A percentile compares a stretch with the other conserved stretches of the same genome.
These are phyloP conservation scores for Aspergillus floridensis DNA, from an alignment of 2,329 filamentous ascomycete species.

Conservation along the genomic window DNA sequence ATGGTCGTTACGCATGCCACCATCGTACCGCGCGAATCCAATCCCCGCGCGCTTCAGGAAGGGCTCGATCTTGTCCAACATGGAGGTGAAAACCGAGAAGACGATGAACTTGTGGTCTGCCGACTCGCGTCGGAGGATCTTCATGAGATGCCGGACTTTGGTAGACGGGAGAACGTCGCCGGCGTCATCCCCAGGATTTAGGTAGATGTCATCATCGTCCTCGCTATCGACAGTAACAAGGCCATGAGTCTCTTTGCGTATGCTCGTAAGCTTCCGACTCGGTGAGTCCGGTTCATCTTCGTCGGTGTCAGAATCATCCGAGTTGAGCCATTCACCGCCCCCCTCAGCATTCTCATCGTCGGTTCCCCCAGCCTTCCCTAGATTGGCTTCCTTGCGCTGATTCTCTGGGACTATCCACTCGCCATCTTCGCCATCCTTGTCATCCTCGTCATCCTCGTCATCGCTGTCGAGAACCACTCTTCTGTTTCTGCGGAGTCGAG, in stretches of 20 bases:
- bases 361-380: slow-evolving; percentile 78
- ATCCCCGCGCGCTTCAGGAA: slow-evolving; percentile 75
- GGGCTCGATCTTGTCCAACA: slow-evolving; percentile 94
- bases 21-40: slow-evolving; percentile 86
- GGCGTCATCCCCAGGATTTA: slow-evolving; percentile 40
- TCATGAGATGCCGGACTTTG: slow-evolving; percentile 83
- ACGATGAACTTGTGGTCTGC: slow-evolving; percentile 93
- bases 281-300: slow-evolving; percentile 33
- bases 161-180: slow-evolving; percentile 63
- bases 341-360: slow-evolving; percentile 87
- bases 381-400: slow-evolving; percentile 58
- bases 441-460: slow-evolving; percentile 62
- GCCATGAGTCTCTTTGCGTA: slow-evolving; percentile 25
- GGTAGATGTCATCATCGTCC: slow-evolving; percentile 40
- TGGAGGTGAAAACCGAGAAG: slow-evolving; percentile 97
- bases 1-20: slow-evolving; percentile 87
- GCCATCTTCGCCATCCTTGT: slow-evolving; percentile 66
- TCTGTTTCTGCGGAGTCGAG: slow-evolving; percentile 38
- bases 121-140: slow-evolving; percentile 75
- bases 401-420: slow-evolving; percentile 76
- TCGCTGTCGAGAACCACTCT: slow-evolving; percentile 53
- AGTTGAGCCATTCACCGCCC: slow-evolving; percentile 73
- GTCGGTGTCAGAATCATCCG: slow-evolving; percentile 64
- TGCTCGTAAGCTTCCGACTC: slow-evolving; percentile 15
- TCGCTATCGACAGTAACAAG: slow-evolving; percentile 43